Base-by-base conservation (phyloP, 805 yeast genomes). In the Wickerhamiella sorbophila region DNA sequence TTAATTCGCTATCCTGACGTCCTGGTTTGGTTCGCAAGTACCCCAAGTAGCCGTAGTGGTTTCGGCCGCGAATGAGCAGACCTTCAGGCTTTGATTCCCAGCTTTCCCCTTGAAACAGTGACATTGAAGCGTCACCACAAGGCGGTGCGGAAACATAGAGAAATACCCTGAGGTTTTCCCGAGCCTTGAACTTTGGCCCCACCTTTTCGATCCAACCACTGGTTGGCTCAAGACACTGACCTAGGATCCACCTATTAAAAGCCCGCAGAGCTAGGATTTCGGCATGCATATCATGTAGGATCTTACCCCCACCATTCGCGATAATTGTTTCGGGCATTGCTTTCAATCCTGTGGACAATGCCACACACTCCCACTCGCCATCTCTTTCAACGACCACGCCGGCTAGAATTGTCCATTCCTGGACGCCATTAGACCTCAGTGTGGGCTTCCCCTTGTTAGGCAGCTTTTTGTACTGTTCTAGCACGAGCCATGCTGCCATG, bases 11-110 rank as follows among this genome's bases (percentile, higher is more conserved):
- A 55, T 91, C 97, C 22, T 66, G 57, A 39, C 97, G 59, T 1
- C 98, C 98, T 0, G 97, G 98, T 54, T 91, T 88, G 0, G 97
- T 87, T 47, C 98, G 66, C 1, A 88, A 86, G 6, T 64, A 59
- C 0, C 95, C 94, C 2, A 68, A 29, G 21, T 15, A 21, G 35
- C 44, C 42, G 38, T 29, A 50, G 19, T 50, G 46, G 16, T 44
- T 49, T 3, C 56, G 39, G 22, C 56, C 54, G 2, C 55, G 37
- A 16, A 50, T 21, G 38, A 35, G 24, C 3, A 38, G 39, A 31
- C 26, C 38, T 16, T 40, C 44, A 4, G 39, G 31, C 8, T 16
- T 41, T n/a, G 45, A 38, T 6, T 21, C 44, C 44, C 41, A 44
- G 50, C 40, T 45, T 18, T 39, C 40, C 12, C 51, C 38, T 14